These are phyloP conservation scores for Arctostaphylos glauca DNA, from an alignment of 148 eudicot species.

Conservation along the genomic window DNA sequence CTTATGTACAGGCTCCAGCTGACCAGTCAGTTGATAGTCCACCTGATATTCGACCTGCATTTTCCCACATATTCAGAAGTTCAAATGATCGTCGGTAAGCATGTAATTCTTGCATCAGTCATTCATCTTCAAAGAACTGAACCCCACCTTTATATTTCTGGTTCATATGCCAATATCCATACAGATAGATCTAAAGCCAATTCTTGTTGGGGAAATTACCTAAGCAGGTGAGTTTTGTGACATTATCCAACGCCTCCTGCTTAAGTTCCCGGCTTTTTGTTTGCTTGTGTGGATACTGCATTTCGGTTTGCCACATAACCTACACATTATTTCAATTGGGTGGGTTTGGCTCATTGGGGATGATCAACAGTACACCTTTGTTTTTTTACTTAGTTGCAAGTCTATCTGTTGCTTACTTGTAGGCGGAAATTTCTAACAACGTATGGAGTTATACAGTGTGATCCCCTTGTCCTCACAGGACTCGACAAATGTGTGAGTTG, in stretches of 20 bases:
- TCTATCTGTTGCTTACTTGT: constrained; percentile 29
- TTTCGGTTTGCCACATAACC: not conserved
- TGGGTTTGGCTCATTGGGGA: not conserved
- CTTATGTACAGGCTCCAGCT: constrained; percentile 70
- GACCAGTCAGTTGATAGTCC: constrained; percentile 63
- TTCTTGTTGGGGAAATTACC: constrained; percentile 1
- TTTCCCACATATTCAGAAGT: constrained; percentile 61
- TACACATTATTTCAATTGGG: too few species aligned
- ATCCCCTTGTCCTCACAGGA: constrained; percentile 69
- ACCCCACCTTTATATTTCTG: not conserved
- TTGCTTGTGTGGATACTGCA: not conserved
- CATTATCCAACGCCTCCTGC: not conserved
- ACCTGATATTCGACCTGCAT: constrained; percentile 89
- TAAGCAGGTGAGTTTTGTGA: not conserved
- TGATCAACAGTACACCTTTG: not conserved
- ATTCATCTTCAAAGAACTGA: constrained; percentile 18
- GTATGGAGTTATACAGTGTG: constrained; percentile 83
- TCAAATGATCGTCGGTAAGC: constrained; percentile 62
- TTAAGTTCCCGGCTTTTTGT: not conserved
- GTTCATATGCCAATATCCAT: constrained; percentile 12
- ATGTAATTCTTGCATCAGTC: constrained; percentile 18
- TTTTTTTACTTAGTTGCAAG: constrained; percentile 15
- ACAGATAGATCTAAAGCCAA: not conserved
- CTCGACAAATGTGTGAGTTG: constrained; percentile 70
- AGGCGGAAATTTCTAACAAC: constrained; percentile 55